Percentiles rank a stretch among this genome's conserved stretches.
Evolutionary conservation across 179 eudicot genomes (phyloP).

Genomic region (Vitellaria paradoxa): DNA sequence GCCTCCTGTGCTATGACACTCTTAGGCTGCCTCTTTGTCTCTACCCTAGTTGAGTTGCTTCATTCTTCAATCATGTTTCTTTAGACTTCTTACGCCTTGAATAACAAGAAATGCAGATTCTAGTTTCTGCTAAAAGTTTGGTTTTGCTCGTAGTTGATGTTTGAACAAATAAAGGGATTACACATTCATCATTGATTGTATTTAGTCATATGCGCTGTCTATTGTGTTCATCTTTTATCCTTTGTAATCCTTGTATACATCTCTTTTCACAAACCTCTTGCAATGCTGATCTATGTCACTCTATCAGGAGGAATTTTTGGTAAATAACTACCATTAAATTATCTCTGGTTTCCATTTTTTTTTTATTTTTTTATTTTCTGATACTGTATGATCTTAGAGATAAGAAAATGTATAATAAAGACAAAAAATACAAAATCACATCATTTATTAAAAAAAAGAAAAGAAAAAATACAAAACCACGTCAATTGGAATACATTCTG

Average conservation of each 20-base stretch:
- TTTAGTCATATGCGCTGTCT: background rate
- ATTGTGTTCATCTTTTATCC: background rate
- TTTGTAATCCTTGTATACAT: background rate
- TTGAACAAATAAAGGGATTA: background rate
- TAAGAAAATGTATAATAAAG: too few species aligned
- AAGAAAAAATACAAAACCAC: too few species aligned
- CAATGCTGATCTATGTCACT: background rate
- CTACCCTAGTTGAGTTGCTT: too few species aligned
- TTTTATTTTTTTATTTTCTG: too few species aligned
- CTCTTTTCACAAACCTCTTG: background rate
- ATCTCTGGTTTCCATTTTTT: background rate
- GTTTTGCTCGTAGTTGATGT: background rate
- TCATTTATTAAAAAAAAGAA: too few species aligned
- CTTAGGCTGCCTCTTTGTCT: too few species aligned
- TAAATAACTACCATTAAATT: background rate
- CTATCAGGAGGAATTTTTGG: background rate
- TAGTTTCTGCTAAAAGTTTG: background rate
- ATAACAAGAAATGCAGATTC: background rate
- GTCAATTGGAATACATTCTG: too few species aligned
- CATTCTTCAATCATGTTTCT: too few species aligned
- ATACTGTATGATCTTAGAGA: too few species aligned
- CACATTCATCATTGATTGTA: background rate
- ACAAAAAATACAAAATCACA: too few species aligned
- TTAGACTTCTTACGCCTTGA: too few species aligned
- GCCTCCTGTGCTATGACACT: too few species aligned